Evolutionary conservation across 768 basidiomycete species (phyloP), one percentile per base, ranked within the genome.

Genomic region (Lactifluus pinguis): DNA sequence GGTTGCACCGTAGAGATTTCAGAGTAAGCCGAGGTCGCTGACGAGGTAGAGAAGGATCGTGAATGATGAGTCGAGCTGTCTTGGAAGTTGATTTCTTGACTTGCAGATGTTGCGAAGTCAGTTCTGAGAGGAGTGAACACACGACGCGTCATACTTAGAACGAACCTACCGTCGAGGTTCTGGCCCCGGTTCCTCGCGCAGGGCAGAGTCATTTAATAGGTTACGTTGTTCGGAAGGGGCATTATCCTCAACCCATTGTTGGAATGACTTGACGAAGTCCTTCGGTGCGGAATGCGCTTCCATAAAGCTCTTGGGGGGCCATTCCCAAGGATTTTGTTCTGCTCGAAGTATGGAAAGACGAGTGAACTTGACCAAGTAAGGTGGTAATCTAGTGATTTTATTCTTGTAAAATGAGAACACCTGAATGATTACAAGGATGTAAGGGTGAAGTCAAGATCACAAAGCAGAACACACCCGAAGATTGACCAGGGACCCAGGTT

Each of bases 241-340:
- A 57, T 86, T 78, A 17, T 73, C 73, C 65, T 82, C 82, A 42
- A 98, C 81, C 92, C 92, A 98, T 59, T 71, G 76, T 70, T 89
- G 88, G 61, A 97, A 68, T 57, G 74, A 74, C 42, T 74, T 74
- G 55, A 95, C 83, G 87, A 92, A 93, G 47, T 83, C 80, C 69
- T 80, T 81, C 77, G 85, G 82, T 17, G 77, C 36, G 76, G 72
- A 59, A 79, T 74, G 70, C 17, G 71, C 68, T 48, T 80, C 79
- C 69, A 86, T 69, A 14, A 87, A 74, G 51, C 75, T 60, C 62
- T 76, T 80, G 7, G 91, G 88, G 0, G 95, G 95, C 92, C 94
- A 98, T 72, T 93, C 88, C 42, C 97, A 80, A 3, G 95, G 95
- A 69, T 99, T 98, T 64, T 87, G 84, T 65, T 95, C 94, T 9